A percentile compares a stretch with the other conserved stretches of the same genome.
Evolutionary conservation across 805 yeast genomes (phyloP).

Genomic region (Clavispora santaluciae): DNA sequence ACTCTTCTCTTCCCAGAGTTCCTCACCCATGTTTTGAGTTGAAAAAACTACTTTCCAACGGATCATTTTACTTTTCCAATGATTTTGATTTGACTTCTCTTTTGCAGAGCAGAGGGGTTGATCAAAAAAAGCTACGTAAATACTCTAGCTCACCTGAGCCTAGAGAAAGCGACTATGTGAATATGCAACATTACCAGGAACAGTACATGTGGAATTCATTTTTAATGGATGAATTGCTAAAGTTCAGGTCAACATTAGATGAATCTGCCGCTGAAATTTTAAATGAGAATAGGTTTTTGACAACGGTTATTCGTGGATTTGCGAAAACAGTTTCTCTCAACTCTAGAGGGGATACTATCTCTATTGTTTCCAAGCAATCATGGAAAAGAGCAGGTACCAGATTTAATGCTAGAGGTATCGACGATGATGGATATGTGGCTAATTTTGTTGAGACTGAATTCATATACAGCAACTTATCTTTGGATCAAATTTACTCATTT

Average conservation of each 20-base stretch:
- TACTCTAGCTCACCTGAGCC: slow-evolving; percentile 3
- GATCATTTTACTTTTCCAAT: slow-evolving; percentile 87
- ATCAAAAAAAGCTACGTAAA: slow-evolving; percentile 18
- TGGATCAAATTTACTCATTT: slow-evolving; percentile 60
- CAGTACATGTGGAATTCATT: slow-evolving; percentile 97
- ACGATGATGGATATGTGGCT: slow-evolving; percentile 19
- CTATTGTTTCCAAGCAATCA: slow-evolving; percentile 90
- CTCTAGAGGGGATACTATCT: slow-evolving; percentile 43
- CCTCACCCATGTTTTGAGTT: slow-evolving; percentile 80
- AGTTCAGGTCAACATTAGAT: slow-evolving; percentile 69
- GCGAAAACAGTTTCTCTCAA: slow-evolving; percentile 65
- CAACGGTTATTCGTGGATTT: slow-evolving; percentile 93
- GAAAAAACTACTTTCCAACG: slow-evolving; percentile 72
- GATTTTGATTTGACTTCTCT: slow-evolving; percentile 90
- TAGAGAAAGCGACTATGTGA: not conserved
- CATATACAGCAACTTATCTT: slow-evolving; percentile 48
- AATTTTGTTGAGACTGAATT: slow-evolving; percentile 57
- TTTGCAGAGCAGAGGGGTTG: slow-evolving; percentile 69
- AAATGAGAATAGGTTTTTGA: slow-evolving; percentile 75
- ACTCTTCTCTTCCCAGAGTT: slow-evolving; percentile 16
- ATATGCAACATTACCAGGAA: slow-evolving; percentile 51
- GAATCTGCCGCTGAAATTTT: slow-evolving; percentile 51
- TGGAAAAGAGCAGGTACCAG: slow-evolving; percentile 51
- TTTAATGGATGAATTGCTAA: slow-evolving; percentile 77
- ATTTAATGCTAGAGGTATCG: slow-evolving; percentile 19